These are phyloP conservation scores for Pseudopediastrum boryanum DNA, from an alignment of 139 green algal genomes.

Conservation along the genomic window DNA sequence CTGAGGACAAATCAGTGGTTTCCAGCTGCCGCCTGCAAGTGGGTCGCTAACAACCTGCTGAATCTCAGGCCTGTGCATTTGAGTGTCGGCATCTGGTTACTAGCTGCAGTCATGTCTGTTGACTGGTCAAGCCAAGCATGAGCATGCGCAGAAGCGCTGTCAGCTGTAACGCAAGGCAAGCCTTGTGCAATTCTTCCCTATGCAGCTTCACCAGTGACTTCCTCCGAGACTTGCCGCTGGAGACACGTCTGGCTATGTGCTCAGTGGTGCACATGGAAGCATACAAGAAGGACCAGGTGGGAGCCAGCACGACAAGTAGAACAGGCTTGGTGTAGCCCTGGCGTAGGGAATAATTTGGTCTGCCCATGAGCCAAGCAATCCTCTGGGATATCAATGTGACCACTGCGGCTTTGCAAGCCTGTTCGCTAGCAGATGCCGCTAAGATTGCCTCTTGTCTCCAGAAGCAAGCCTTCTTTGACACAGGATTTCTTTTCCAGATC, in stretches of 20 bases:
- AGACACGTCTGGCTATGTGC: conserved; percentile 43
- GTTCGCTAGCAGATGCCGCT: not conserved
- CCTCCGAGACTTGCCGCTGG: conserved; percentile 46
- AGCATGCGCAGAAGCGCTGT: not conserved
- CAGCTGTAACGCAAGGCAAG: not conserved
- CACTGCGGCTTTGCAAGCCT: no score
- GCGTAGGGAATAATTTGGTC: not conserved
- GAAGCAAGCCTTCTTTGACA: not conserved
- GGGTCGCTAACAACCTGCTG: no score
- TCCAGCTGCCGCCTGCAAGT: not conserved
- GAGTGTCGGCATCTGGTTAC: no score
- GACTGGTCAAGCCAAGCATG: not conserved
- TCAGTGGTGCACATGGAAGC: conserved; percentile 47
- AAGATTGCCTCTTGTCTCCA: not conserved
- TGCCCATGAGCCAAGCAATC: not conserved
- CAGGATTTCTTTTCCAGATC: not conserved
- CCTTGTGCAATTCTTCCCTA: not conserved
- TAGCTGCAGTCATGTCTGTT: not conserved
- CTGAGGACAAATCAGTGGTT: not conserved
- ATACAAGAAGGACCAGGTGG: conserved; percentile 64
- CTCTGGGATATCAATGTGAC: not conserved
- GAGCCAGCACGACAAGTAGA: not conserved
- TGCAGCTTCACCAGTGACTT: conserved; percentile 46
- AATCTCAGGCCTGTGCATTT: no score
- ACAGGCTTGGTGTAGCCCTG: not conserved